A percentile compares a stretch with the other conserved stretches of the same genome.
These are phyloP conservation scores for Penicillium italicum DNA, from an alignment of 2,329 filamentous ascomycete genomes.

Conservation along the genomic window DNA sequence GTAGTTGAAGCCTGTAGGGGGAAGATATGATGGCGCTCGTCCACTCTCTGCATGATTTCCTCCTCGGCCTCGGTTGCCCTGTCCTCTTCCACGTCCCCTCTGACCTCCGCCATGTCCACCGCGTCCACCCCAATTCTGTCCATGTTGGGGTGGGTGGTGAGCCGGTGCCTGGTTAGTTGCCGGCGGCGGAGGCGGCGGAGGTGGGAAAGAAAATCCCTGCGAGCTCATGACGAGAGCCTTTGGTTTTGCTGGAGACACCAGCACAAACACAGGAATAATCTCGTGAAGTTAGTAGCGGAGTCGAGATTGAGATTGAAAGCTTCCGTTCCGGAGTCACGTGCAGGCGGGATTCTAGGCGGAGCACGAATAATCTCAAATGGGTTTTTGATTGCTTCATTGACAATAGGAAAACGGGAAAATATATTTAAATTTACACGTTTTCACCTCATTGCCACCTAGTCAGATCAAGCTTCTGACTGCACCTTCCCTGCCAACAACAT, in stretches of 20 bases:
- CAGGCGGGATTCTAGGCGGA: not conserved
- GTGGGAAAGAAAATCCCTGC: constrained; percentile 47
- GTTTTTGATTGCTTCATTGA: not conserved
- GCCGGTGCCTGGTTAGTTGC: constrained; percentile 22
- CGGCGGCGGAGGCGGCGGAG: constrained; percentile 40
- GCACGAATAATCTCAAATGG: constrained; percentile 5
- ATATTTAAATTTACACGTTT: not conserved
- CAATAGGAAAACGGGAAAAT: not conserved
- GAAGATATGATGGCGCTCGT: constrained; percentile 20
- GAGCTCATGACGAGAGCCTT: constrained; percentile 35
- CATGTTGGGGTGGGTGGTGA: constrained; percentile 26
- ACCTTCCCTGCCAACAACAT: constrained; percentile 29
- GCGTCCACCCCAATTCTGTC: constrained; percentile 31
- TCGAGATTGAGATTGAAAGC: constrained; percentile 3
- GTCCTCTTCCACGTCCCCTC: constrained; percentile 34
- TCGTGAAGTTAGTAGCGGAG: not conserved
- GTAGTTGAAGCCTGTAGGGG: constrained; percentile 27
- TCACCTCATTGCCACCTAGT: not conserved
- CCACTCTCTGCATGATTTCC: constrained; percentile 17
- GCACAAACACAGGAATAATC: constrained; percentile 26
- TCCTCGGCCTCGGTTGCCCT: constrained; percentile 31
- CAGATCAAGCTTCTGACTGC: not conserved
- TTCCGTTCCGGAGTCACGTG: constrained; percentile 3
- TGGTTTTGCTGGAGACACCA: constrained; percentile 25
- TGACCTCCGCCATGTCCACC: constrained; percentile 10